Evolutionary conservation across 2,329 filamentous ascomycete genomes (phyloP), one percentile per base, ranked within the genome.

Genomic region (Cladosporium sp.): DNA sequence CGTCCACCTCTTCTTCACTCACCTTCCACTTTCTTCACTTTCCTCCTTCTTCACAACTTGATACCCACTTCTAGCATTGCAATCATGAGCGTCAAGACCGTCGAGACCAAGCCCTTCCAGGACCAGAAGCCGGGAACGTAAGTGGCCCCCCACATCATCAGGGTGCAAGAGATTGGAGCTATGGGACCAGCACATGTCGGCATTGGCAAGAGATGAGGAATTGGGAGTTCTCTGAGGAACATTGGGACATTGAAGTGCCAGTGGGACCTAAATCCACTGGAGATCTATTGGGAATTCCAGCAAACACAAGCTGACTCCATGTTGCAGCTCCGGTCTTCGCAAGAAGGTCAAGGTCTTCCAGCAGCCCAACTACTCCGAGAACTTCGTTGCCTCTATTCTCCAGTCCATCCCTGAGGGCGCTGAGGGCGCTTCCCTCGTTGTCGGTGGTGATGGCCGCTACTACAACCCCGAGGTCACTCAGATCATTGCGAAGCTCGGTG

Each of bases 101-200:
- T 96, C 66, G 81, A 86, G 63, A 83, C 95, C 72, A 84, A 83
- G 72, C 83, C 91, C 56, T 96, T 93, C 74, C 80, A 86, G 59
- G 93, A 97, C 81, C 93, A 98, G 82, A 98, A 98, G 81, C 90
- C 92, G 60, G 92, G 92, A 82, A 97, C 92, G 92, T 96, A 84
- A 74, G 92, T 90, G 32, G 34, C 52, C 33, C 9, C 44, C 37
- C 49, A 31, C n/a, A 43, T 18, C 40, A 10, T 32, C 7, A 32
- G 10, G 19, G 16, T 43, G 9, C 10, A 43, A 42, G 44, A 46
- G 28, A 22, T 10, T 4, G 33, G 33, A 34, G 11, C 19, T 13
- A 10, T 37, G 34, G 34, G 11, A 42, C 1, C 4, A 41, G 38
- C 2, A 38, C 35, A n/a, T n/a, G 22, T 28, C 4, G 22, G 22